Evolutionary conservation across 202 grass and related monocot species (phyloP).

Genomic region (Eragrostis tef): DNA sequence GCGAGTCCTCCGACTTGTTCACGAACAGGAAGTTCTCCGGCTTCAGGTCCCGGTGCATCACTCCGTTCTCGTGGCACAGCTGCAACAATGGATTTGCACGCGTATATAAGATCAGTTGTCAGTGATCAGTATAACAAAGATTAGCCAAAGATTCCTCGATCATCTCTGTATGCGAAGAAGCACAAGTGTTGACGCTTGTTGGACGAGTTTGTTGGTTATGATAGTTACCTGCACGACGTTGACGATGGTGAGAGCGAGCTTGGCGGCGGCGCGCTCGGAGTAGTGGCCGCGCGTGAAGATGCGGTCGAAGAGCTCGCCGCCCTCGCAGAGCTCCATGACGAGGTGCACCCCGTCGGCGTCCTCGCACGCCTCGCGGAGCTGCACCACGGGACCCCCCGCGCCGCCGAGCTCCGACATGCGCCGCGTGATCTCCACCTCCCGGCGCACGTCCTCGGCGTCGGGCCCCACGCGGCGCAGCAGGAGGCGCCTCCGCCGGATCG

Average conservation of each 20-base stretch:
- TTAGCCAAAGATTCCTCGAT: neutral
- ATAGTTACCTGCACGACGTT: conserved; percentile 67
- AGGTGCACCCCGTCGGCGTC: conserved; percentile 70
- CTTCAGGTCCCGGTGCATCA: conserved; percentile 91
- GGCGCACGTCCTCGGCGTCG: conserved; percentile 69
- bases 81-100: conserved; percentile 9
- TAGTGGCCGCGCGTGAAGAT: conserved; percentile 72
- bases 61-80: conserved; percentile 76
- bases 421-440: conserved; percentile 75
- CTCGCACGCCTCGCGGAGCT: conserved; percentile 76
- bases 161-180: too few relatives aligned
- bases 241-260: conserved; percentile 75
- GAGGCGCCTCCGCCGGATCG: conserved; percentile 56
- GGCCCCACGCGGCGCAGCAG: conserved; percentile 52
- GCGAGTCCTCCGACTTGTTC: conserved; percentile 67
- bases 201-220: neutral
- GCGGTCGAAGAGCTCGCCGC: conserved; percentile 96
- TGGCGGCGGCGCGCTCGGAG: conserved; percentile 72
- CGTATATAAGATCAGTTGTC: neutral
- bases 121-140: too few relatives aligned
- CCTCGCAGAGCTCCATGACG: conserved; percentile 99
- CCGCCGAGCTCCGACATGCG: conserved; percentile 49
- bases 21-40: conserved; percentile 92
- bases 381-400: conserved; percentile 44
- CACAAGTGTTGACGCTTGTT: neutral